Percentiles rank a stretch among this genome's conserved stretches.
Conservation (phyloP, 352 stramenopile genomes). For the Pythium angustatum region DNA sequence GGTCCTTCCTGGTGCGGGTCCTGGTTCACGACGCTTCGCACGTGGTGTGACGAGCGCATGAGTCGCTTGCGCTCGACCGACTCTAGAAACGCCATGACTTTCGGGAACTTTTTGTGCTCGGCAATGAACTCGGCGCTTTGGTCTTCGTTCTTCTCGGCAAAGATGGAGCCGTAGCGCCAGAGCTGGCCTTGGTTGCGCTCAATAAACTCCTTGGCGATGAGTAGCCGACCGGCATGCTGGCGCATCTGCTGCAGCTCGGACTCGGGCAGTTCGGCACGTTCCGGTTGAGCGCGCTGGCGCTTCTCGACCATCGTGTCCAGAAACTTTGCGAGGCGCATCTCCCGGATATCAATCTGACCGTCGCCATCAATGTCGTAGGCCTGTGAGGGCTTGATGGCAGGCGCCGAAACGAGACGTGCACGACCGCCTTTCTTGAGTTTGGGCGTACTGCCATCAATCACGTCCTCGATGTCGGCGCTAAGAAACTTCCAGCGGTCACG, state of each 20-base stretch:
- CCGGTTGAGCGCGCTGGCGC: constrained; percentile 9
- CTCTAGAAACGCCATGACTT: constrained; percentile 64
- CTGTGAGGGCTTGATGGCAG: constrained; percentile 3
- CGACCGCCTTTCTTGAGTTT: constrained; percentile 19
- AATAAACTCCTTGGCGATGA: constrained; percentile 71
- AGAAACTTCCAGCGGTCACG: constrained; percentile 58
- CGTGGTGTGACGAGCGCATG: constrained; percentile 58
- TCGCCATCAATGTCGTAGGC: constrained; percentile 73
- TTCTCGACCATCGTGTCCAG: constrained; percentile 55
- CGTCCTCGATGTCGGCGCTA: constrained; percentile 46
- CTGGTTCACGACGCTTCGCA: constrained; percentile 32
- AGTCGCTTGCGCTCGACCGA: constrained; percentile 55
- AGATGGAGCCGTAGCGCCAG: constrained; percentile 67
- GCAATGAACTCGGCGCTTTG: constrained; percentile 67
- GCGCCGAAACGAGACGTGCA: neutral
- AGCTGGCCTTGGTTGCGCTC: constrained; percentile 65
- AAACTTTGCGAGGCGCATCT: constrained; percentile 70
- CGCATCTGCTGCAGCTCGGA: constrained; percentile 48
- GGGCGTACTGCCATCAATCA: constrained; percentile 33
- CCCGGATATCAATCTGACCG: constrained; percentile 59
- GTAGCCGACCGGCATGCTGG: constrained; percentile 49
- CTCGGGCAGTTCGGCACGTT: constrained; percentile 23
- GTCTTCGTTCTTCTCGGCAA: constrained; percentile 57
- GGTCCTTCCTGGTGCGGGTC: constrained; percentile 18
- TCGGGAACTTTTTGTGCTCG: constrained; percentile 64